These are phyloP conservation scores for Vigna reflexopilosa DNA, from an alignment of 306 rosid genomes.

Conservation along the genomic window DNA sequence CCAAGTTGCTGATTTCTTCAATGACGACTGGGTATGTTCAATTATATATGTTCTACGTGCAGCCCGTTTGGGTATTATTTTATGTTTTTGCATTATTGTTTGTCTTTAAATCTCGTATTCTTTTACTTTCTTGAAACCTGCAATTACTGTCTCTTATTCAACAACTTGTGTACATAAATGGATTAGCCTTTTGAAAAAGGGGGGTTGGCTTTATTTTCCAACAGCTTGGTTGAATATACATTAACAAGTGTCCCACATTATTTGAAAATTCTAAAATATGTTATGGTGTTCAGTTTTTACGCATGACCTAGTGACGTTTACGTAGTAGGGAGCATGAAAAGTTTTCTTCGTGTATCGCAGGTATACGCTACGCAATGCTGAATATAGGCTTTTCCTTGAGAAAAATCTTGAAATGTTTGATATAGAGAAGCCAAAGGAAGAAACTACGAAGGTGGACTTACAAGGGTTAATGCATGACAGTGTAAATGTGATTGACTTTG, in stretches of 20 bases:
- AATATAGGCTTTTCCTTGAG: conserved; percentile 91
- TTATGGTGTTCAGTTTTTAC: conserved; percentile 1
- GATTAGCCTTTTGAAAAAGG: conserved; percentile 11
- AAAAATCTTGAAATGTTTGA: conserved; percentile 67
- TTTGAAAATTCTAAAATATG: conserved; percentile 2
- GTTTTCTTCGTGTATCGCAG: conserved; percentile 52
- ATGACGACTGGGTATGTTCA: conserved; percentile 89
- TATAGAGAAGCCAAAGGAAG: conserved; percentile 57
- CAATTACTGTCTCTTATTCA: conserved; percentile 17
- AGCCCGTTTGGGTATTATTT: not conserved
- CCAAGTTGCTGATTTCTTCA: conserved; percentile 88
- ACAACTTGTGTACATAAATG: conserved; percentile 1
- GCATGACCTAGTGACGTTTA: not conserved
- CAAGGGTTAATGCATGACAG: conserved; percentile 72
- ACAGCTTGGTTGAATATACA: not conserved
- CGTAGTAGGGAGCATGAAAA: conserved; percentile 34
- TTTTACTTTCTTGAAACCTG: conserved; percentile 26
- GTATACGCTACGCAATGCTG: conserved; percentile 93
- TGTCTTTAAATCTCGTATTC: not conserved
- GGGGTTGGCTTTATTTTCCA: not conserved
- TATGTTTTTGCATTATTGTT: not conserved
- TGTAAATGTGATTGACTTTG: conserved; percentile 56
- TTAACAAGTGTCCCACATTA: not conserved
- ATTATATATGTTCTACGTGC: conserved; percentile 1
- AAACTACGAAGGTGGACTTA: conserved; percentile 52